A percentile compares a stretch with the other conserved stretches of the same genome.
phyloP scores from a whole-genome alignment of 441 rosid genomes.

The Erysimum cheiri region DNA sequence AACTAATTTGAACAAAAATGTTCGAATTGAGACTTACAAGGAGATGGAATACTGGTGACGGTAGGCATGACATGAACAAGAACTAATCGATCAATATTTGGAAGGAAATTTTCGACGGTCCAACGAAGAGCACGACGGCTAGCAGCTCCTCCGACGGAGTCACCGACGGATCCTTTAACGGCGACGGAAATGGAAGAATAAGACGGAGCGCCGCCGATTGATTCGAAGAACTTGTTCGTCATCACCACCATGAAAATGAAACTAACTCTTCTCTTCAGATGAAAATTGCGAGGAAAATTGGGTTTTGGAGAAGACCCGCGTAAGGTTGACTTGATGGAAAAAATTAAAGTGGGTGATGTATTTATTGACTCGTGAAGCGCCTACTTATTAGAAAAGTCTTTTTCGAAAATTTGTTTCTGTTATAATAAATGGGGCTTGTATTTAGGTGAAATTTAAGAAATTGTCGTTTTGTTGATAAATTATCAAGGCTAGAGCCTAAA shows the following conservation, averaged over 20 bases:
- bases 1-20: neutral
- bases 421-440: conserved; percentile 3
- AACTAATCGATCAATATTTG: conserved; percentile 59
- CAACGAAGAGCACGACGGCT: conserved; percentile 86
- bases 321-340: conserved; percentile 31
- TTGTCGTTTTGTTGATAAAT: neutral
- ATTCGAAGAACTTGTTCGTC: conserved; percentile 36
- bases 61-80: conserved; percentile 79
- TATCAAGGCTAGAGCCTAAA: neutral
- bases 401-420: neutral
- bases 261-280: neutral
- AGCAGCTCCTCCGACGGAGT: conserved; percentile 58
- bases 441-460: neutral
- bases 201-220: conserved; percentile 40
- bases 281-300: neutral
- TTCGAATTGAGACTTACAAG: conserved; percentile 49
- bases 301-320: conserved; percentile 5
- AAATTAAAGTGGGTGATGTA: conserved; percentile 21
- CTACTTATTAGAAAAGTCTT: conserved; percentile 28
- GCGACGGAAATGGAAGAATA: conserved; percentile 61
- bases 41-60: conserved; percentile 71
- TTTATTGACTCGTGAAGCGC: conserved; percentile 39
- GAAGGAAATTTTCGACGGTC: conserved; percentile 66
- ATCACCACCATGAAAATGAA: conserved; percentile 38
- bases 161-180: conserved; percentile 59